Evolutionary conservation across 208 protist genomes (phyloP), one percentile per base, ranked within the genome.

Genomic region (Angomonas deanei): DNA sequence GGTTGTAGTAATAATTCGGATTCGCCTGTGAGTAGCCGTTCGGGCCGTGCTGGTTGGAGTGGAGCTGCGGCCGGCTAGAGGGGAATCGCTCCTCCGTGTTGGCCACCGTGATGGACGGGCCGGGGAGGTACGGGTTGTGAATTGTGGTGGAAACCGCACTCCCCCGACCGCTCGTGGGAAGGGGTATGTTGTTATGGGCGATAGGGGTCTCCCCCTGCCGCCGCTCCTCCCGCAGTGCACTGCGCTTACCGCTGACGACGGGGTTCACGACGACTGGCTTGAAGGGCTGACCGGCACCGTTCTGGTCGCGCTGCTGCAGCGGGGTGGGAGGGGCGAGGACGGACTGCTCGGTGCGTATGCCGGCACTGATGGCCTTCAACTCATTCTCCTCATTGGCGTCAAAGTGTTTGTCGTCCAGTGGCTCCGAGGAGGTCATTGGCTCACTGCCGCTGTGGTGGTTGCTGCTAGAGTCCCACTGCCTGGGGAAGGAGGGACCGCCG

Each of bases 341-440:
- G 42, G 42, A 19, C 8, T 26, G 3, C 17, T 19, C 8, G 13
- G 13, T 13, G 19, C 42, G 42, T 5, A 50, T 50, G 23, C 42
- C 42, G 17, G 42, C 42, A n/a, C 42, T 50, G 42, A 50, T 50
- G 13, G 13, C 42, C 42, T 50, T 50, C 42, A 50, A n/a, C 15
- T 50, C 42, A 23, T 50, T 50, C 5, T 50, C 42, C 19, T 50
- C 42, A 10, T 50, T 50, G 42, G 42, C 19, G 42, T 50, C 42
- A 50, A 50, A 50, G 42, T 50, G 42, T 19, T 50, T 50, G 42
- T 50, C 42, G 19, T 50, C 42, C 3, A 50, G 42, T 50, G 8
- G 15, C 42, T 19, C 8, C 42, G 19, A 5, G 17, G 42, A n/a
- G 17, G 42, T n/a, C 42, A 19, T 8, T n/a, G 8, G 42, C 17